Evolutionary conservation across 441 rosid genomes (phyloP).

Genomic region (Erodium moschatum): DNA sequence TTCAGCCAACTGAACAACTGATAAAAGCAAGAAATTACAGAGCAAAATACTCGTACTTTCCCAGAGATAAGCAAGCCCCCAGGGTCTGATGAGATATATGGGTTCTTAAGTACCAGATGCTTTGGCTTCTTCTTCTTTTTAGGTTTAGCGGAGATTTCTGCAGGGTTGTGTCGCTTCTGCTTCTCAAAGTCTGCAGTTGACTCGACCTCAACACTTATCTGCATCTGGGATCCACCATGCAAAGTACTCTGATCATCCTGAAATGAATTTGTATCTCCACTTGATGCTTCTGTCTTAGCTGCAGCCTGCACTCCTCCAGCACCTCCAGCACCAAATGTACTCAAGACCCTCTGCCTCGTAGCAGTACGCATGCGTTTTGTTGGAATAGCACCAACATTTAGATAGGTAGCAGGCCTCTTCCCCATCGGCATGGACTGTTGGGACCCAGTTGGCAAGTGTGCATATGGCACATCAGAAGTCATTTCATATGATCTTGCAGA

Average conservation of each 20-base stretch:
- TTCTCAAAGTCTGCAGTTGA: slow-evolving; percentile 64
- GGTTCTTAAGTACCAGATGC: slow-evolving; percentile 42
- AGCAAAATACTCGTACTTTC: slow-evolving; percentile 9
- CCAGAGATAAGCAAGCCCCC: slow-evolving; percentile 14
- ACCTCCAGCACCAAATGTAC: slow-evolving; percentile 57
- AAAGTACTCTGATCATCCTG: slow-evolving; percentile 90
- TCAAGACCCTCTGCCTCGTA: slow-evolving; percentile 67
- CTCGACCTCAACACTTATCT: slow-evolving; percentile 78
- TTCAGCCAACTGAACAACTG: slow-evolving; percentile 24
- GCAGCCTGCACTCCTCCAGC: slow-evolving; percentile 45
- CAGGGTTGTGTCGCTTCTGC: slow-evolving; percentile 57
- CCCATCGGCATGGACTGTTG: slow-evolving; percentile 47
- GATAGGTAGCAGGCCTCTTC: slow-evolving; percentile 61
- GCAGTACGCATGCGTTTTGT: slow-evolving; percentile 90
- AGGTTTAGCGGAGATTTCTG: slow-evolving; percentile 70
- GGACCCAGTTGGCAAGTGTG: slow-evolving; percentile 35
- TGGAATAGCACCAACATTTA: slow-evolving; percentile 60
- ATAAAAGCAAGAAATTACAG: neutral
- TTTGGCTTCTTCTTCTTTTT: slow-evolving; percentile 66
- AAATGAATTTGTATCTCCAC: slow-evolving; percentile 93
- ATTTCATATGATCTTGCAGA: slow-evolving; percentile 56
- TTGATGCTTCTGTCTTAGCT: slow-evolving; percentile 77
- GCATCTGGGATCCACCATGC: slow-evolving; percentile 69
- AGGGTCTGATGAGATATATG: slow-evolving; percentile 19
- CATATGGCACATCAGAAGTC: slow-evolving; percentile 53